Base-by-base conservation (phyloP, 306 rosid species). In the Boehmeria nivea region DNA sequence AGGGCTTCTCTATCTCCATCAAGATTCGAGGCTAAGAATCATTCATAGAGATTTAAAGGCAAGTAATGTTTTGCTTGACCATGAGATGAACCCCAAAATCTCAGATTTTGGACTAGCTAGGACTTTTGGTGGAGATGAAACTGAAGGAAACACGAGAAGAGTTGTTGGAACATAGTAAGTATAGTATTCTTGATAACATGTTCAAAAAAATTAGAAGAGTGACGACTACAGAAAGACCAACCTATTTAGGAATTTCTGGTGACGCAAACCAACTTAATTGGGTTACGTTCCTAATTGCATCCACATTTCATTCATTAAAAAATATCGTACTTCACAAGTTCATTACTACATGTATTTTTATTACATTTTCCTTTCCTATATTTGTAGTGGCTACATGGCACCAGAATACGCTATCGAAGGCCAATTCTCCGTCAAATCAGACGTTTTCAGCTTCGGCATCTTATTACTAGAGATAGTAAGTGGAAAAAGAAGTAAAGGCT, bases 101-200 rank as follows among this genome's bases (percentile, higher is more conserved):
- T 83, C 84, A 27, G 84, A 83, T 45, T 83, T 83, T 61, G 90
- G 90, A 33, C 18, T 83, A 47, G 86, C 83, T 10, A 77, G 60
- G 73, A 58, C 59, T 22, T 80, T 74, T 60, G 75, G 75, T 18
- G 81, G 82, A 6, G 76, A 83, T 24, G 73, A 79, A 0, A 60
- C 42, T 6, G 73, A 83, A 63, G 91, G 84, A 69, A 77, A 70
- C 39, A 83, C 87, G 48, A 67, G 62, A 0, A 72, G 82, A 78
- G 73, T 85, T 18, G 82, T 82, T 43, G 86, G 94, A 8, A 85
- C 84, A 26, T 82, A 76, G 84, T 79, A 77, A 74, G 94, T 72
- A 51, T 31, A 31, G 45, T 40, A 40, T 11, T 40, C 38, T 2
- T 11, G n/a, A 10, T 13, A 17, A 16, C n/a, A 17, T 13, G n/a